Evolutionary conservation across 805 yeast genomes (phyloP), one percentile per base, ranked within the genome.

Genomic region (Teunomyces gatunensis): DNA sequence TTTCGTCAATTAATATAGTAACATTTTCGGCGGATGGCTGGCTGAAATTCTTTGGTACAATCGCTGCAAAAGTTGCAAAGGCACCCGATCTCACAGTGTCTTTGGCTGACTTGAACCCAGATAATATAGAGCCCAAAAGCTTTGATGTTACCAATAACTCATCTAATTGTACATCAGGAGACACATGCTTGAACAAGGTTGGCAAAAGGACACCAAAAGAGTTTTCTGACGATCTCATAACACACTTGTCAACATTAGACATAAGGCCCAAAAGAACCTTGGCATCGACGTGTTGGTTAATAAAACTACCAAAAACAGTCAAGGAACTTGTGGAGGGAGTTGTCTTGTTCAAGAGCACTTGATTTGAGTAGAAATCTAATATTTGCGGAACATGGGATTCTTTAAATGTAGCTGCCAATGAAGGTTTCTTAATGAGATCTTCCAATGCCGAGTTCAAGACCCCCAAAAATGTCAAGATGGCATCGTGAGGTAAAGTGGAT

Each of bases 211-310:
- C 54, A n/a, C 74, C 75, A 47, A 89, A 78, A 0, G 88, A 79
- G 33, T 71, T 64, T 58, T 89, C 97, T 0, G 96, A 85, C 2
- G 95, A 81, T 63, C 96, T 79, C 53, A 91, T 71, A 43, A 85
- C 73, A 0, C 91, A 79, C 60, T 86, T 89, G 57, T 87, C 91
- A 42, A 91, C 57, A 15, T 78, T 74, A 1, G 95, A 89, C 5
- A 81, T 64, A 13, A 86, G 57, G 5, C 53, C 45, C 1, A 64
- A 51, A 4, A 48, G 29, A 18, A 20, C 21, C 25, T 39, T 40
- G 17, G 59, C 62, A 3, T 65, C 60, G 12, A 83, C 57, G 52
- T 70, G 75, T 30, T 75, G 74, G 13, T 60, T 56, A 20, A 82
- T 61, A 53, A 80, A 79, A 5, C 67, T 62, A n/a, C 71, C 73